phyloP scores from a whole-genome alignment of 108 stramenopile species.

The Skeletonema marinoi region DNA sequence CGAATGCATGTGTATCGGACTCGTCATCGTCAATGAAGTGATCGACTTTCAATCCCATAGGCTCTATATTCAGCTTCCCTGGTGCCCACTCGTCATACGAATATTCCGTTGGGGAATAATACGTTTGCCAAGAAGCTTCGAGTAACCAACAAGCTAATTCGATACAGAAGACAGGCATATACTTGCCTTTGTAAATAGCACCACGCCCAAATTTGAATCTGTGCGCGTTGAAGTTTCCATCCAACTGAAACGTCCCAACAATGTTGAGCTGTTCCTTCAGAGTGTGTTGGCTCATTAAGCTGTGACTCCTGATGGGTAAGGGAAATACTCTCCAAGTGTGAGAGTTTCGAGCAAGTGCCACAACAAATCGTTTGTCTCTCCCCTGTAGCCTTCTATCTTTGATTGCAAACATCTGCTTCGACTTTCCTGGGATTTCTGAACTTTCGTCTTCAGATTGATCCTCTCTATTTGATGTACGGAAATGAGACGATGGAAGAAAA shows the following conservation, averaged over 20 bases:
- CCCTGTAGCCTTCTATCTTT: slow-evolving; percentile 53
- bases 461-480: slow-evolving; percentile 32
- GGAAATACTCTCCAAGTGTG: slow-evolving; percentile 80
- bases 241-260: slow-evolving; percentile 48
- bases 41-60: slow-evolving; percentile 75
- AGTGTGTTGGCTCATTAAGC: slow-evolving; percentile 46
- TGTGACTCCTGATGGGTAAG: slow-evolving; percentile 59
- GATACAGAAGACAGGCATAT: slow-evolving; percentile 86
- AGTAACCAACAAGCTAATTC: slow-evolving; percentile 88
- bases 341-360: slow-evolving; percentile 54
- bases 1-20: slow-evolving; percentile 77
- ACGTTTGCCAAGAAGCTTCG: slow-evolving; percentile 92
- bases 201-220: slow-evolving; percentile 44
- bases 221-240: slow-evolving; percentile 28
- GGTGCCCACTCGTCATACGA: slow-evolving; percentile 52
- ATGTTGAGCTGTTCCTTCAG: slow-evolving; percentile 48
- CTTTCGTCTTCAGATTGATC: slow-evolving; percentile 6
- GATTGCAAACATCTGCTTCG: slow-evolving; percentile 30
- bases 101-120: slow-evolving; percentile 74
- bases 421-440: slow-evolving; percentile 2
- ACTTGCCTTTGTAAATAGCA: slow-evolving; percentile 51
- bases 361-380: slow-evolving; percentile 73
- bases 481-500: slow-evolving; percentile 71
- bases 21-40: slow-evolving; percentile 67
- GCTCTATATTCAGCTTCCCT: slow-evolving; percentile 74